Evolutionary conservation across 2,329 filamentous ascomycete species (phyloP).

Genomic region (Orbilia javanica): DNA sequence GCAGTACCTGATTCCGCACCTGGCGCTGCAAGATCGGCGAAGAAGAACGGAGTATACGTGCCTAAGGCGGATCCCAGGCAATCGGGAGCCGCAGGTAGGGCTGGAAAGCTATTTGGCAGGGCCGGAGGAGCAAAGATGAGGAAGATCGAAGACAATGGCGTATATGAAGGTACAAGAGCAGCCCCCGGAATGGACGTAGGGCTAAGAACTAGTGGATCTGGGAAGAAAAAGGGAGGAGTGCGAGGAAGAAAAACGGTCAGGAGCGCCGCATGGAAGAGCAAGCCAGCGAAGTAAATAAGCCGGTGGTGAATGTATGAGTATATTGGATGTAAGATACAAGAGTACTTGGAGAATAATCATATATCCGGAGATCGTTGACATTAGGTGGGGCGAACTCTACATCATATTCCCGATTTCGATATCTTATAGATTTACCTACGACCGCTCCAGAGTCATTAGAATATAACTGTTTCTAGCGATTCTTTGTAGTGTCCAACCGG

Average conservation of each 20-base stretch:
- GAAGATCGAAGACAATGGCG: conserved; percentile 76
- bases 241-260: conserved; percentile 66
- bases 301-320: conserved; percentile 9
- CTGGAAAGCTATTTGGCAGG: conserved; percentile 79
- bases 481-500: no score
- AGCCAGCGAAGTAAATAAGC: conserved; percentile 60
- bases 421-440: conserved; percentile 17
- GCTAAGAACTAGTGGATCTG: conserved; percentile 72
- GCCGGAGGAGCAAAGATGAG: conserved; percentile 72
- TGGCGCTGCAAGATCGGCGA: conserved; percentile 15
- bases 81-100: conserved; percentile 79
- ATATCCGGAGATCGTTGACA: background rate
- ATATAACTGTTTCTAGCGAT: no score
- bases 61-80: conserved; percentile 78
- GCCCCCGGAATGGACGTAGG: conserved; percentile 75
- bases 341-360: background rate
- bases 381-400: no score
- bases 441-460: conserved; percentile 5
- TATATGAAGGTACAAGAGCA: conserved; percentile 86
- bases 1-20: conserved; percentile 62
- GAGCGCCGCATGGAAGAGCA: conserved; percentile 68
- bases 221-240: conserved; percentile 68
- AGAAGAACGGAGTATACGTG: conserved; percentile 69
- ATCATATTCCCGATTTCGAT: background rate
- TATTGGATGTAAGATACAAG: conserved; percentile 39